A percentile compares a stretch with the other conserved stretches of the same genome.
Evolutionary conservation across 1,284 basidiomycete species (phyloP).

Genomic region (Rhizoctonia solani): DNA sequence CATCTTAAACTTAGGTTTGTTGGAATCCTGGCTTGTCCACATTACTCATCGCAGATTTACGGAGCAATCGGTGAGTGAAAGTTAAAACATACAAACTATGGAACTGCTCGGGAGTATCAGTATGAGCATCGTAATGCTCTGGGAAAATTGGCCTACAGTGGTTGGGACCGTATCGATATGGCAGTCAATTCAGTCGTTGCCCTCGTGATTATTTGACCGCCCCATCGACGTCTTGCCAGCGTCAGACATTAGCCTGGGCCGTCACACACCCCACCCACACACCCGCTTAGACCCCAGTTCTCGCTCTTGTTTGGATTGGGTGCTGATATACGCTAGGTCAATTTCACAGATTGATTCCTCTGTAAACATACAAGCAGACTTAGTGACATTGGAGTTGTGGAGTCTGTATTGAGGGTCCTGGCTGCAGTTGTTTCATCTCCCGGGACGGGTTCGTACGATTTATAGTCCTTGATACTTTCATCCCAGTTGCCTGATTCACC

Average conservation of each 20-base stretch:
- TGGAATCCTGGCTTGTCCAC: background rate
- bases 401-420: background rate
- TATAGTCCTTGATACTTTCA: background rate
- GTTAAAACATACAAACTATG: background rate
- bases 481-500: background rate
- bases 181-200: too few species aligned
- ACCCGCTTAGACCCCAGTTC: too few species aligned
- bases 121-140: too few species aligned
- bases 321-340: background rate
- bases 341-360: background rate
- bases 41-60: background rate
- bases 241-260: too few species aligned
- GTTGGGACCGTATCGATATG: too few species aligned
- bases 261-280: too few species aligned
- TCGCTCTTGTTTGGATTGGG: background rate
- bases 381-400: background rate
- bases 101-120: background rate
- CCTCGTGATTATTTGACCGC: too few species aligned
- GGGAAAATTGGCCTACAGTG: too few species aligned
- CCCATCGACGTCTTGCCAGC: too few species aligned
- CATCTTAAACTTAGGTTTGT: background rate
- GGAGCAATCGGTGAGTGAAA: background rate
- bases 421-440: background rate
- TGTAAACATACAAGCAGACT: background rate
- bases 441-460: background rate